Base-by-base conservation (phyloP, 2,329 filamentous ascomycete genomes). In the Seiridium unicorne region DNA sequence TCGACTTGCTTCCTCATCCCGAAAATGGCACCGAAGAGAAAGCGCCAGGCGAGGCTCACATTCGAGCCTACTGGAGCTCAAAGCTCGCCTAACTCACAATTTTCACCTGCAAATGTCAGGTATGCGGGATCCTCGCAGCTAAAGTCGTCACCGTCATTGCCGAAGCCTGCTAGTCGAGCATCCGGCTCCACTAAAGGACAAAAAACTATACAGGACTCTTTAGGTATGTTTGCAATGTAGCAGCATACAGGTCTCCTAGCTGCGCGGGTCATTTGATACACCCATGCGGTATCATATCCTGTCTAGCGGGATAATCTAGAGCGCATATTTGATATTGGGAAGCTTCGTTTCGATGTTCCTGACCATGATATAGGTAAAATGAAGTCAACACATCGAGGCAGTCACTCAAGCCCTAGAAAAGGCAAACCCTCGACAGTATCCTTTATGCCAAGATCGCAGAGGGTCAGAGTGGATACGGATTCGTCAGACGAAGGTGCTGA, bases 1-100 rank as follows among this genome's bases (percentile, higher is more conserved):
- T 26, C 18, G 18, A 26, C 18, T 26, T 26, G 18, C 1, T 26
- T 26, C 18, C 18, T 26, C 18, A 2, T 26, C 18, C 18, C 18
- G 18, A 13, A 13, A 42, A 71, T 69, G 60, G 65, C 32, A 58
- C 64, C 64, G 40, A 62, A 68, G 61, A 61, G 65, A 55, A 65
- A 67, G 59, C 64, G 59, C 26, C 72, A 74, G 49, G 63, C 70
- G 10, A 66, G 64, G 58, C 67, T 75, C 54, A 68, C 68, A 5
- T 73, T 75, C 35, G 72, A 74, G 63, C 63, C 72, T 9, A 65
- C 66, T 6, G 62, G 56, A 31, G 60, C 61, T 5, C 61, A 65
- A 5, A 66, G 56, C 48, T 66, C 70, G 5, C 63, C 69, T 5
- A 48, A 58, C 11, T 62, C 62, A n/a, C 42, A 57, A 18, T 65